Conservation (phyloP, 192 early-diverging fungal species). For the Backusella sp. region DNA sequence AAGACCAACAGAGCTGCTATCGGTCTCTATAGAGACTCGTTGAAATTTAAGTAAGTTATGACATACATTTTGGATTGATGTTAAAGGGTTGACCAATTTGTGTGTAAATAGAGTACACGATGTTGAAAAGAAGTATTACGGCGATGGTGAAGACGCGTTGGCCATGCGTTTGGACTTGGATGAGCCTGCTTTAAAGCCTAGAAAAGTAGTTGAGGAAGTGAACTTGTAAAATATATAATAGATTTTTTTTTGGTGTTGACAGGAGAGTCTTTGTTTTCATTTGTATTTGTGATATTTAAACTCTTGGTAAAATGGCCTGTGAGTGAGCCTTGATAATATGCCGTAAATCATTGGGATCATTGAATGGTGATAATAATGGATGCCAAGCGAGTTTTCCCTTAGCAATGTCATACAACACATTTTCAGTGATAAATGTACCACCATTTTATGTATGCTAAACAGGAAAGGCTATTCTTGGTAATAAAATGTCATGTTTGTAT, state of each 20-base stretch:
- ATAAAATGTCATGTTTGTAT: too few species aligned
- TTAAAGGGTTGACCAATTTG: not conserved
- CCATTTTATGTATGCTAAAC: too few species aligned
- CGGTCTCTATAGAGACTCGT: slow-evolving; percentile 87
- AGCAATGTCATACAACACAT: too few species aligned
- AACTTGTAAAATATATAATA: slow-evolving; percentile 15
- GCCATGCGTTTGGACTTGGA: slow-evolving; percentile 62
- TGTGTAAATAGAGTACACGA: slow-evolving; percentile 67
- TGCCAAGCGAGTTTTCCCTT: too few species aligned
- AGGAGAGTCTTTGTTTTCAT: not conserved
- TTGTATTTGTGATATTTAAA: not conserved
- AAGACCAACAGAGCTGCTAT: slow-evolving; percentile 94
- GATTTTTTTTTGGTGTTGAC: not conserved
- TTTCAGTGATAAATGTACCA: too few species aligned
- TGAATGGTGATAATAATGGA: too few species aligned
- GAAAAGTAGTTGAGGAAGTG: slow-evolving; percentile 35
- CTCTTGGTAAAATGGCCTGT: too few species aligned
- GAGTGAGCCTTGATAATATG: too few species aligned
- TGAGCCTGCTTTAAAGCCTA: slow-evolving; percentile 19
- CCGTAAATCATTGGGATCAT: too few species aligned
- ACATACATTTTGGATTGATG: not conserved
- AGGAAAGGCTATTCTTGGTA: too few species aligned
- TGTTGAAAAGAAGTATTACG: slow-evolving; percentile 96
- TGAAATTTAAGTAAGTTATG: slow-evolving; percentile 75
- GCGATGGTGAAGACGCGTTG: slow-evolving; percentile 94